These are phyloP conservation scores for Datura wrightii DNA, from an alignment of 257 asterid species.

Conservation along the genomic window DNA sequence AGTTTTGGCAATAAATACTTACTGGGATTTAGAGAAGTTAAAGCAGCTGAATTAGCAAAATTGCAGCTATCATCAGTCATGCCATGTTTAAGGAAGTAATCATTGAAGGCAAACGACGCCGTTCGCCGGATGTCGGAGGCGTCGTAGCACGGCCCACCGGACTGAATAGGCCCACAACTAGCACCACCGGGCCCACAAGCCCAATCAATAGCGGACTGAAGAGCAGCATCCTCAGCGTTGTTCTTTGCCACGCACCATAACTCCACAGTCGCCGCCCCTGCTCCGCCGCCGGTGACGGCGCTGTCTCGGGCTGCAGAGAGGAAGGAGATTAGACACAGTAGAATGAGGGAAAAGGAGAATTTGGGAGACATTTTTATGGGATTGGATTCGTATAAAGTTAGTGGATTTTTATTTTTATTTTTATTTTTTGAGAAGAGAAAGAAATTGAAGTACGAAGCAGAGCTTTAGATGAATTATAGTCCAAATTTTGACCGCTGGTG, in stretches of 20 bases:
- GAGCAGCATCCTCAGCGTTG: conserved; percentile 28
- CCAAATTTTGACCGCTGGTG: no score
- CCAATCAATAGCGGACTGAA: conserved; percentile 29
- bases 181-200: conserved; percentile 62
- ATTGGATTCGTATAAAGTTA: not conserved
- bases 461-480: no score
- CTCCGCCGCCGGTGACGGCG: not conserved
- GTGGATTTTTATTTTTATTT: no score
- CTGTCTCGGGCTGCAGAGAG: not conserved
- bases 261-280: conserved; percentile 17
- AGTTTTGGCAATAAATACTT: conserved; percentile 19
- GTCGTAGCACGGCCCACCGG: conserved; percentile 84
- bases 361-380: not conserved
- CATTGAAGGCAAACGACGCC: conserved; percentile 86
- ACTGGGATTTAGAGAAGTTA: conserved; percentile 84
- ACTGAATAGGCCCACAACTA: conserved; percentile 78
- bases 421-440: no score
- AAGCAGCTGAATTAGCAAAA: conserved; percentile 73
- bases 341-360: not conserved
- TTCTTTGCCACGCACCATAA: conserved; percentile 33
- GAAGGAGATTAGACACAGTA: not conserved
- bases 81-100: conserved; percentile 67
- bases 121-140: conserved; percentile 64
- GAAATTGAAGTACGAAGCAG: no score
- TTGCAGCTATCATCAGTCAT: conserved; percentile 63